These are phyloP conservation scores for Diaporthe aspalathi DNA, from an alignment of 2,329 filamentous ascomycete genomes.

Conservation along the genomic window DNA sequence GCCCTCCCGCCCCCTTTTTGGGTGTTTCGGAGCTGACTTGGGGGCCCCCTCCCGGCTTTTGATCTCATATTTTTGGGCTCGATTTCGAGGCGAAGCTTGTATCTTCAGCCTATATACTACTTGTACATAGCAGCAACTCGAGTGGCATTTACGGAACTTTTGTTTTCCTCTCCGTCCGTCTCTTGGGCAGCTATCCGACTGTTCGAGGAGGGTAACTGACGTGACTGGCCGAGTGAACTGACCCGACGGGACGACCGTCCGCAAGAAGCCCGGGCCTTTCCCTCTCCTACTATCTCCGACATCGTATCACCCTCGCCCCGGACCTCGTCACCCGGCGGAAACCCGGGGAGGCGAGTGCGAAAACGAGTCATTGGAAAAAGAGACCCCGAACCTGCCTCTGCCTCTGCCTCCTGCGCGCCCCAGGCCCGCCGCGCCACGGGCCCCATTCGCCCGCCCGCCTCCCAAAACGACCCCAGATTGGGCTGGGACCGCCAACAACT, in stretches of 20 bases:
- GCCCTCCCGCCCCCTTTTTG: slow-evolving; percentile 21
- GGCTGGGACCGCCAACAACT: slow-evolving; percentile 4
- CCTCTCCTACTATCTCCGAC: slow-evolving; percentile 14
- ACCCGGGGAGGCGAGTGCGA: slow-evolving; percentile 19
- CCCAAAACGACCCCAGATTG: slow-evolving; percentile 5
- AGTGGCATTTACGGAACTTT: slow-evolving; percentile 21
- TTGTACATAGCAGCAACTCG: slow-evolving; percentile 27
- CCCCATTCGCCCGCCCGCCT: neutral
- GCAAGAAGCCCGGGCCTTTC: neutral
- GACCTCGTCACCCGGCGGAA: slow-evolving; percentile 5
- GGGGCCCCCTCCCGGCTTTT: slow-evolving; percentile 6
- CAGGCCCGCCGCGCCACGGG: slow-evolving; percentile 7
- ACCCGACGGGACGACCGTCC: neutral
- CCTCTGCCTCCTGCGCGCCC: neutral
- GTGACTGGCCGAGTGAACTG: slow-evolving; percentile 10
- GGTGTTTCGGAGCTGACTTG: slow-evolving; percentile 27
- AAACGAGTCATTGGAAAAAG: slow-evolving; percentile 11
- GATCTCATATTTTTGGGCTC: slow-evolving; percentile 12
- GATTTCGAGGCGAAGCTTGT: slow-evolving; percentile 9
- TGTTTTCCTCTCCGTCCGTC: too few relatives aligned
- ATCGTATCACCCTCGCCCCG: slow-evolving; percentile 23
- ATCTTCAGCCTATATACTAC: neutral
- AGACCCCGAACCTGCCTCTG: neutral
- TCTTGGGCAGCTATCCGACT: neutral
- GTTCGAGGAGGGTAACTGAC: neutral